Evolutionary conservation across 169 alveolate genomes (phyloP).

Genomic region (Ichthyophthirius multifiliis): DNA sequence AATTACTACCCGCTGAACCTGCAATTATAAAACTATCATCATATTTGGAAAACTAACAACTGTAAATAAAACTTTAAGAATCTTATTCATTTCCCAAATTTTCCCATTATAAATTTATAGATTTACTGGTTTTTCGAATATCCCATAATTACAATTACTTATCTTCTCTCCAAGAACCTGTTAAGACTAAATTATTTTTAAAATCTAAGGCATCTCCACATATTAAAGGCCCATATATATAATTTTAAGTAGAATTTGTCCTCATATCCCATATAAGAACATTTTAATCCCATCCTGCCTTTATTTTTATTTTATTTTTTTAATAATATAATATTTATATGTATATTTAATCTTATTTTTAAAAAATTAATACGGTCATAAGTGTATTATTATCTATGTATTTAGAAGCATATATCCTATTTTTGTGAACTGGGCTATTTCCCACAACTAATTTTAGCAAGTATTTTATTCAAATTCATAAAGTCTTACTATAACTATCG

Average conservation of each 20-base stretch:
- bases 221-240: conserved; percentile 74
- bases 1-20: conserved; percentile 13
- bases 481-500: conserved; percentile 72
- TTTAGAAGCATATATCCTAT: conserved; percentile 76
- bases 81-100: not conserved
- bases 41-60: conserved; percentile 5
- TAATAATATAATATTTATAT: not conserved
- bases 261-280: conserved; percentile 77
- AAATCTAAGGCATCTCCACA: conserved; percentile 82
- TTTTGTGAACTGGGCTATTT: conserved; percentile 69
- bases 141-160: conserved; percentile 76
- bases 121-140: conserved; percentile 61
- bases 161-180: conserved; percentile 79
- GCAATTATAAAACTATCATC: not conserved
- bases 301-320: too few species aligned
- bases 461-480: conserved; percentile 75
- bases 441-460: conserved; percentile 56
- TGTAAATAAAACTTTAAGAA: not conserved
- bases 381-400: conserved; percentile 67
- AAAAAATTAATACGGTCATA: conserved; percentile 28
- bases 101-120: conserved; percentile 59
- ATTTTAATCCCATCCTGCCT: conserved; percentile 85
- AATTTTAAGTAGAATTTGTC: conserved; percentile 55
- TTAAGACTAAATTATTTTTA: conserved; percentile 66
- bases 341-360: not conserved